Base-by-base conservation (phyloP, 2,329 filamentous ascomycete genomes). In the Aspergillus sergii region DNA sequence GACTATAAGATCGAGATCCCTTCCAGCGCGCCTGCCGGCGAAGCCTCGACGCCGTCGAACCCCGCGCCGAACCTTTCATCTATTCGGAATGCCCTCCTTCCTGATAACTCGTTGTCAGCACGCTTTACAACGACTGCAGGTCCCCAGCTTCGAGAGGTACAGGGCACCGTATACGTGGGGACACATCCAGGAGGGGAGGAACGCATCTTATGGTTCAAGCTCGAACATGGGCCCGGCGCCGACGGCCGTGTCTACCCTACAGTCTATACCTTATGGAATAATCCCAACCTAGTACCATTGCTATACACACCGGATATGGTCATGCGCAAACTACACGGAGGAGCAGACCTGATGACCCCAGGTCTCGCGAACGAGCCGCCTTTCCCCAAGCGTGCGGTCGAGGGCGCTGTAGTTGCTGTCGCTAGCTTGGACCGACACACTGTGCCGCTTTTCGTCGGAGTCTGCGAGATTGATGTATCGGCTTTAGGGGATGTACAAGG, bases 281-380 rank as follows among this genome's bases (percentile, higher is more conserved):
- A 89, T 68, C 82, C 88, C 3, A 79, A 81, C 34, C 77, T 91
- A 16, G 77, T 90, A 0, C 87, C 89, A 0, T 74, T 91, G 36
- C 80, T 91, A n/a, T 84, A 89, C 68, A 90, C 89, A 0, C 87
- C 86, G 4, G 80, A 82, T 11, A 70, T 81, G 56, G 82, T 87
- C 28, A 84, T 90, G 71, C 81, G 84, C 64, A 90, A 90, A 75
- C 77, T 91, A 10, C 85, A 85, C 62, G 83, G 84, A 9, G 89
- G 89, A 4, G 88, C 89, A 23, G 88, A 90, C 74, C 78, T 91
- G 55, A 91, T 91, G 89, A 89, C 85, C 1, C 89, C 89, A 2
- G 89, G 89, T 10, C 76, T 91, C 16, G 84, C 88, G 32, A 83
- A 85, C 58, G 88, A 88, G 1, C 87, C 88, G 12, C 88, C 88